Evolutionary conservation across 176 grass and related monocot species (phyloP), one percentile per base, ranked within the genome.

Genomic region (Rhynchospora tenuis): DNA sequence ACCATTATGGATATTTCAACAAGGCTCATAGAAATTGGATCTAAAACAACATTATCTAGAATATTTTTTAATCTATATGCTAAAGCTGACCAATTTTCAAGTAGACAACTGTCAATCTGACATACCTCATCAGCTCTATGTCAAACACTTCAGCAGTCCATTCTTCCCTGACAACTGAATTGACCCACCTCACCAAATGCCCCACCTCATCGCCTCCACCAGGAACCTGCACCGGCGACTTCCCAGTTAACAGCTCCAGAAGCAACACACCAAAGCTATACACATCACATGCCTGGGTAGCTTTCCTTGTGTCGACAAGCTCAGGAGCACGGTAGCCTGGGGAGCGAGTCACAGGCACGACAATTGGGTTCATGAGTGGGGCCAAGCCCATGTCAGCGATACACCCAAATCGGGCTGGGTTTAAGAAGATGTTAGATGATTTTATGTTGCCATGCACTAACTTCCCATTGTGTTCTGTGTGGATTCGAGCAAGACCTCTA

Each of bases 81-180:
- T 43, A 9, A 69, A 19, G 47, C 28, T 16, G 3, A 55, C 23
- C 23, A 76, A 8, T 9, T 16, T 7, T 77, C 11, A 76, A 14
- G 17, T 4, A 31, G 16, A 29, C 31, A n/a, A 16, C 12, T 55
- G 48, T 76, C 26, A 31, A 6, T 56, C 7, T 19, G 7, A 56
- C 73, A 62, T 65, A 82, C 90, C 97, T 91, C 89, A 99, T 90
- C 45, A 99, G 81, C 86, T 96, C 97, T 0, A 89, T 52, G 24
- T 99, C 97, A 20, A 99, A 99, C 27, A 99, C 97, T 24, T 99
- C 97, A 0, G 97, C 97, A 0, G 97, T 99, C 97, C 97, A 99
- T 84, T 99, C 97, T 81, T 99, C 97, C 1, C 97, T 88, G 75
- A 99, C 97, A 2, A 99, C 97, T 0, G 97, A 99, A 19, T 99